phyloP scores from a whole-genome alignment of 2,329 filamentous ascomycete species.

The Fusarium sulawesiense region DNA sequence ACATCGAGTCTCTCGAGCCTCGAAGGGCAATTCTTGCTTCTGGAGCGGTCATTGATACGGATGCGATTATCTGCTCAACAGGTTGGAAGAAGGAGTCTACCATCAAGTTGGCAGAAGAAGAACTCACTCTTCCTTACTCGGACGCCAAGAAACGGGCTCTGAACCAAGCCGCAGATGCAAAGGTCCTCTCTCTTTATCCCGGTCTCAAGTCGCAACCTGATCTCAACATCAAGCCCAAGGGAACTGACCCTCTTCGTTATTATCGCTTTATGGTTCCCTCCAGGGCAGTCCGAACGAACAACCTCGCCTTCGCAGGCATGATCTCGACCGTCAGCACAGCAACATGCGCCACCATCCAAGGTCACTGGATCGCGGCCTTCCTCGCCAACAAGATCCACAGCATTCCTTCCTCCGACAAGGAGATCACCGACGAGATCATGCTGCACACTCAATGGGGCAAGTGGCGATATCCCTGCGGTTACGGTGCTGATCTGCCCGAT shows the following conservation, averaged over 20 bases:
- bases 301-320: conserved; percentile 51
- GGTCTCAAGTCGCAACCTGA: conserved; percentile 39
- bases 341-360: conserved; percentile 53
- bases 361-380: conserved; percentile 69
- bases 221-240: conserved; percentile 31
- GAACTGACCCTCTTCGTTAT: conserved; percentile 39
- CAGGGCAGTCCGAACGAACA: conserved; percentile 30
- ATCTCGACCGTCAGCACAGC: conserved; percentile 50
- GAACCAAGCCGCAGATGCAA: conserved; percentile 26
- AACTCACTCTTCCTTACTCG: conserved; percentile 34
- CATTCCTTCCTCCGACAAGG: conserved; percentile 49
- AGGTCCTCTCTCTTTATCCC: conserved; percentile 36
- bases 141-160: conserved; percentile 10
- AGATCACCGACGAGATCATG: conserved; percentile 65
- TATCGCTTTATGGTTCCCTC: conserved; percentile 47
- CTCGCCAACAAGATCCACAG: conserved; percentile 61
- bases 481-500: conserved; percentile 71
- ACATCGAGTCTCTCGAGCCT: conserved; percentile 56
- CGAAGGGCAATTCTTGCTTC: conserved; percentile 56
- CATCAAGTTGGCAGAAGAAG: conserved; percentile 54
- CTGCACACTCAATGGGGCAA: conserved; percentile 75
- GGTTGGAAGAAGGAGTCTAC: conserved; percentile 62
- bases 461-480: conserved; percentile 75
- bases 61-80: conserved; percentile 63
- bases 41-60: conserved; percentile 54